Evolutionary conservation across 179 eudicot species (phyloP).

Genomic region (Spergularia azorica): DNA sequence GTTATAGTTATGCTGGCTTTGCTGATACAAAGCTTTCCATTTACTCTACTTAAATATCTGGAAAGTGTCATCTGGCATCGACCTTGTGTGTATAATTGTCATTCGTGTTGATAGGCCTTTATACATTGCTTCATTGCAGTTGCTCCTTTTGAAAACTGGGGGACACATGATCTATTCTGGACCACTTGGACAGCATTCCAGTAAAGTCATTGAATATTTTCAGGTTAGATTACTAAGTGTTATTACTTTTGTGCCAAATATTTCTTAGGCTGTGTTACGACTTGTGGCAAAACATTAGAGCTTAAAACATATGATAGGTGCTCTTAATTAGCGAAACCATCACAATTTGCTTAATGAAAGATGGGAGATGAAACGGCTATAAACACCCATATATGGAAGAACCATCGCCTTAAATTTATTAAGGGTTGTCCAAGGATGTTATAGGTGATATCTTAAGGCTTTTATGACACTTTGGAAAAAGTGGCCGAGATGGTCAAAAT

Average conservation of each 20-base stretch:
- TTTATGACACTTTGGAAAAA: too few species aligned
- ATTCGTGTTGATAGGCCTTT: not conserved
- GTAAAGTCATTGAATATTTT: slow-evolving; percentile 65
- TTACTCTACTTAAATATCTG: not conserved
- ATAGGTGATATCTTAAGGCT: too few species aligned
- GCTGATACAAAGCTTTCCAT: not conserved
- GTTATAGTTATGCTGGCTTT: not conserved
- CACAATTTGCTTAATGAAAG: too few species aligned
- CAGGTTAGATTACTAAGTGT: slow-evolving; percentile 42
- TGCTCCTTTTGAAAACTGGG: slow-evolving; percentile 68
- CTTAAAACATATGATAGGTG: too few species aligned
- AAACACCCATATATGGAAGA: too few species aligned
- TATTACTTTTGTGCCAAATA: not conserved
- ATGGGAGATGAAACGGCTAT: too few species aligned
- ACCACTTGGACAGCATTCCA: slow-evolving; percentile 66
- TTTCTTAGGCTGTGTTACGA: not conserved
- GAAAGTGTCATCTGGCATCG: not conserved
- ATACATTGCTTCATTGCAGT: slow-evolving; percentile 35
- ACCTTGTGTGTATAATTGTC: not conserved
- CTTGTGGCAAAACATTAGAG: too few species aligned
- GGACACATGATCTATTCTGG: slow-evolving; percentile 77
- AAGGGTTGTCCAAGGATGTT: too few species aligned
- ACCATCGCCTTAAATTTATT: too few species aligned
- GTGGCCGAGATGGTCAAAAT: too few species aligned
- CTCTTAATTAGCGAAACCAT: too few species aligned